Conservation (phyloP, 2,329 filamentous ascomycete genomes). For the Cordyceps cateniannulata region DNA sequence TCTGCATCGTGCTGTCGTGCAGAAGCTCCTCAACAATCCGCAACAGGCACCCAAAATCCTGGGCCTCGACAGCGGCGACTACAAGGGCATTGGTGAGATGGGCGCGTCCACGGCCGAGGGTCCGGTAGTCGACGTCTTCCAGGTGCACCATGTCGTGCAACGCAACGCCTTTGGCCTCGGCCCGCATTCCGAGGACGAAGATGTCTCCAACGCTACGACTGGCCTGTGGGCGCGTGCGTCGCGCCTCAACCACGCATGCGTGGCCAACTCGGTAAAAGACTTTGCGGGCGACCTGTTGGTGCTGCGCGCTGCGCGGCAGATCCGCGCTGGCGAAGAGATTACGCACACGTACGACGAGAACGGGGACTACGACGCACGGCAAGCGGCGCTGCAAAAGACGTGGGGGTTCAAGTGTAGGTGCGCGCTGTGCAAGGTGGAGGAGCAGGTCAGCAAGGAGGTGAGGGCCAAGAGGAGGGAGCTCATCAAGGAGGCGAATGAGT, state of each 20-base stretch:
- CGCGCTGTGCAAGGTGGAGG: conserved; percentile 27
- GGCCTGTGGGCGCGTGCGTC: conserved; percentile 34
- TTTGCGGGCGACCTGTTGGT: conserved; percentile 35
- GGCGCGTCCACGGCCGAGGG: conserved; percentile 20
- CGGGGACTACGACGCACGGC: conserved; percentile 20
- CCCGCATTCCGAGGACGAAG: conserved; percentile 22
- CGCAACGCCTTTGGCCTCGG: conserved; percentile 28
- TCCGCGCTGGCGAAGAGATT: conserved; percentile 28
- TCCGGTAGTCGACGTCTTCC: conserved; percentile 24
- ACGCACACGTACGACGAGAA: conserved; percentile 26
- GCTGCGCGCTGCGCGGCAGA: conserved; percentile 28
- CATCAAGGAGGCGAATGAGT: conserved; percentile 17
- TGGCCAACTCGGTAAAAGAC: conserved; percentile 28
- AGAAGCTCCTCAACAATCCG: conserved; percentile 23
- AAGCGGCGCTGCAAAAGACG: conserved; percentile 17
- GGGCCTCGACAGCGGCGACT: conserved; percentile 21
- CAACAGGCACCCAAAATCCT: conserved; percentile 19
- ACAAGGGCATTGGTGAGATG: conserved; percentile 17
- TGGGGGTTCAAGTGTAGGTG: conserved; percentile 35
- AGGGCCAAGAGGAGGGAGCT: conserved; percentile 18
- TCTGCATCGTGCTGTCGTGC: conserved; percentile 22
- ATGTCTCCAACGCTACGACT: conserved; percentile 25
- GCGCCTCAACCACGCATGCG: conserved; percentile 37
- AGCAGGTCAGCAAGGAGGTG: conserved; percentile 15
- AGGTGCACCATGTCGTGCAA: conserved; percentile 27